Evolutionary conservation across 192 early-diverging fungal species (phyloP).

Genomic region (Phlyctochytrium planicorne): DNA sequence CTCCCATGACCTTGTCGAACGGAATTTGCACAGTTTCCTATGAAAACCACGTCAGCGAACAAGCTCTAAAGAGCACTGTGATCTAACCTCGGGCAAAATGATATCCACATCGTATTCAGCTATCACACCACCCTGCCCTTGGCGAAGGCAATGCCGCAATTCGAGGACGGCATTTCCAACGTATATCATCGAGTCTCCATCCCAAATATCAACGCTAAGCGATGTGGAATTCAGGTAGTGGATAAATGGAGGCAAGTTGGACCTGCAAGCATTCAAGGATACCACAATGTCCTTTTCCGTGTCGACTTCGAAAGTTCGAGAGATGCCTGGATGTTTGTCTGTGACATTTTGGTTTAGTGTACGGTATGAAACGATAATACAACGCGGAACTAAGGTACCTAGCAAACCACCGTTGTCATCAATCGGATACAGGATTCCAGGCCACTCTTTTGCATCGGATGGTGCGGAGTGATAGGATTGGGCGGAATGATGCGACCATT

Average conservation of each 20-base stretch:
- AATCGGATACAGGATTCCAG: too few species aligned
- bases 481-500: neutral
- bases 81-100: slow-evolving; percentile 29
- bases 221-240: slow-evolving; percentile 22
- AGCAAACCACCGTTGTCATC: too few species aligned
- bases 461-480: neutral
- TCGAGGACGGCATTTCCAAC: slow-evolving; percentile 35
- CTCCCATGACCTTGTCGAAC: too few species aligned
- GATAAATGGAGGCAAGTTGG: slow-evolving; percentile 12
- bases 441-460: neutral
- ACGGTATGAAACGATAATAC: too few species aligned
- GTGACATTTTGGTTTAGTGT: too few species aligned
- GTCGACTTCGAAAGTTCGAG: slow-evolving; percentile 23
- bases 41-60: too few species aligned
- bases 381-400: too few species aligned
- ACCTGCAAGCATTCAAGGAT: slow-evolving; percentile 14
- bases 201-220: slow-evolving; percentile 43
- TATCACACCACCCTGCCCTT: slow-evolving; percentile 28
- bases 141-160: slow-evolving; percentile 27
- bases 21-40: too few species aligned
- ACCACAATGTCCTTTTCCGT: slow-evolving; percentile 15
- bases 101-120: slow-evolving; percentile 48
- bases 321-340: slow-evolving; percentile 23
- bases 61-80: too few species aligned
- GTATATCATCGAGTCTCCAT: slow-evolving; percentile 42